Conservation (phyloP, 768 basidiomycete genomes). For the Rhodotorula sphaerocarpa region DNA sequence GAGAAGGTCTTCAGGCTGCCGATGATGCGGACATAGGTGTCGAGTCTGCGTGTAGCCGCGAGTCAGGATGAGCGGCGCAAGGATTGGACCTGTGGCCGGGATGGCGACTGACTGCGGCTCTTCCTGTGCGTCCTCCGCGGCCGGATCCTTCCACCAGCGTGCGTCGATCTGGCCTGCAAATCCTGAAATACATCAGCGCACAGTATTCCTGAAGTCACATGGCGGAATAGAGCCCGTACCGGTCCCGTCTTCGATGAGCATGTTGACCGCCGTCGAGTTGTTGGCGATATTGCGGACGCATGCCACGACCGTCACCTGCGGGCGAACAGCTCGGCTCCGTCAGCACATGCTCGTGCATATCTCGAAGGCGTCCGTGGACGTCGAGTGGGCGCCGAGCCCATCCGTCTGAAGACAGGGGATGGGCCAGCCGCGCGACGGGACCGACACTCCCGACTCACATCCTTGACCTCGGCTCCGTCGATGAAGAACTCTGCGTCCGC, state of each 20-base stretch:
- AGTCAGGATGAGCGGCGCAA: background rate
- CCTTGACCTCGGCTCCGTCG: conserved; percentile 69
- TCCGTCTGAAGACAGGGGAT: too few relatives aligned
- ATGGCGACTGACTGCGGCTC: conserved; percentile 24
- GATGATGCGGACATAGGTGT: conserved; percentile 68
- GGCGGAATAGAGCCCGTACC: conserved; percentile 45
- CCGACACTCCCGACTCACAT: conserved; percentile 51
- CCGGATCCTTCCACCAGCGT: conserved; percentile 62
- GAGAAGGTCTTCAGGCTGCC: conserved; percentile 75
- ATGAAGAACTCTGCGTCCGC: conserved; percentile 81
- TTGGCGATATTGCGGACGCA: conserved; percentile 60
- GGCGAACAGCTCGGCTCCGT: background rate
- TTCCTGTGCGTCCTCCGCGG: conserved; percentile 47
- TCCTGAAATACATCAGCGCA: too few relatives aligned
- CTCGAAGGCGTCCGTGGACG: too few relatives aligned
- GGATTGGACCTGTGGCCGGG: background rate
- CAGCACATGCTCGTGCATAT: too few relatives aligned
- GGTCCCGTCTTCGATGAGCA: conserved; percentile 77
- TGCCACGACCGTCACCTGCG: conserved; percentile 64
- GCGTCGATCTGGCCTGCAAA: conserved; percentile 45
- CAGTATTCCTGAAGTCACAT: too few relatives aligned
- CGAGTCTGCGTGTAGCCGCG: conserved; percentile 51
- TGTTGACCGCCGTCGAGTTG: conserved; percentile 72
- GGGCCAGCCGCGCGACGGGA: background rate
- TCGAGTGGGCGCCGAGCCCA: too few relatives aligned